These are phyloP conservation scores for Ilyonectria destructans DNA, from an alignment of 2,329 filamentous ascomycete species.

Conservation along the genomic window DNA sequence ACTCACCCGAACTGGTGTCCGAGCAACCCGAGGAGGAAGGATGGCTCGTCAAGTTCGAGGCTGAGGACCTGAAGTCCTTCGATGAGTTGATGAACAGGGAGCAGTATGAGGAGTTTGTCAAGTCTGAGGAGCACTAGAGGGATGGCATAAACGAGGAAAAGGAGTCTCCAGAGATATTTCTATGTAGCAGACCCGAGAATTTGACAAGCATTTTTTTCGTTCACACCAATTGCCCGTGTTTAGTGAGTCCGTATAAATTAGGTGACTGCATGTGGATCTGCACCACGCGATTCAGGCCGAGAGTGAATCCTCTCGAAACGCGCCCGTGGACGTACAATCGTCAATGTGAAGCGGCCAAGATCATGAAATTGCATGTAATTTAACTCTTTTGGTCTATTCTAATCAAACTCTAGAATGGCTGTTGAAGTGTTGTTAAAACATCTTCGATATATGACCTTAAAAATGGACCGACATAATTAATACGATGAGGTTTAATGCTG, in stretches of 20 bases:
- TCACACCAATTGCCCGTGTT: not conserved
- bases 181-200: not conserved
- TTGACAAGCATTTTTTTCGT: not conserved
- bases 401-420: not conserved
- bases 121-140: slow-evolving; percentile 29
- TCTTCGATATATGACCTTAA: not conserved
- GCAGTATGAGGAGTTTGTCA: slow-evolving; percentile 67
- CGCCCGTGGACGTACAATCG: not conserved
- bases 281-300: not conserved
- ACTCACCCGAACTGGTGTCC: slow-evolving; percentile 80
- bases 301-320: not conserved
- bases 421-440: slow-evolving; percentile 1
- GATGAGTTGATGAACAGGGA: slow-evolving; percentile 80
- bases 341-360: not conserved
- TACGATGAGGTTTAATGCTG: slow-evolving; percentile 19
- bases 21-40: slow-evolving; percentile 83
- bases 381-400: slow-evolving; percentile 1
- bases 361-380: slow-evolving; percentile 5
- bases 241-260: not conserved
- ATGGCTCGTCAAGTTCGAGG: slow-evolving; percentile 87
- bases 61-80: slow-evolving; percentile 69
- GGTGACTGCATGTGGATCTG: no score
- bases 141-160: not conserved
- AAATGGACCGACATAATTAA: slow-evolving; percentile 12
- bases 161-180: slow-evolving; percentile 1